Conservation (phyloP, 306 rosid species). For the Ceratonia siliqua region DNA sequence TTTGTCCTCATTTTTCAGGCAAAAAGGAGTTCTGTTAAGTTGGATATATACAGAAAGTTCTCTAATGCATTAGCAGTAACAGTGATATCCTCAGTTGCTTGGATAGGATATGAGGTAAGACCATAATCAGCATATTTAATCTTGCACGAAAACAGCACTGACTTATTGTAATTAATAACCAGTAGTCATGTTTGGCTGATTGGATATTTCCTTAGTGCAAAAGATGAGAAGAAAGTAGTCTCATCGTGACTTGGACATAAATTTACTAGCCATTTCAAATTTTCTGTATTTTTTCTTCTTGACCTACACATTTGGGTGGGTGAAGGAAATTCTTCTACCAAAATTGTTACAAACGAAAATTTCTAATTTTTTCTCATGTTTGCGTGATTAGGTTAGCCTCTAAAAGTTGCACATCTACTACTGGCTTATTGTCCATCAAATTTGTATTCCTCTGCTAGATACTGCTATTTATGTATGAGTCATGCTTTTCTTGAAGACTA, state of each 20-base stretch:
- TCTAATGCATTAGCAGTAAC: slow-evolving; percentile 87
- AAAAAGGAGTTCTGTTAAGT: slow-evolving; percentile 87
- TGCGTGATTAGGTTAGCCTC: not conserved
- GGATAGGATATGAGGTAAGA: slow-evolving; percentile 93
- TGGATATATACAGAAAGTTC: slow-evolving; percentile 93
- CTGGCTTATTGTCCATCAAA: not conserved
- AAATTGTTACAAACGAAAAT: no score
- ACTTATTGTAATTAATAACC: slow-evolving; percentile 10
- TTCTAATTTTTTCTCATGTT: no score
- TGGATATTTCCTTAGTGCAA: slow-evolving; percentile 6
- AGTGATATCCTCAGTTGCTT: slow-evolving; percentile 80
- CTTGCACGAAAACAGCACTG: slow-evolving; percentile 3
- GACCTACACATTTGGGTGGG: not conserved
- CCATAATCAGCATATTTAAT: slow-evolving; percentile 31
- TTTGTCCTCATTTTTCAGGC: slow-evolving; percentile 49
- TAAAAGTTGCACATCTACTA: not conserved
- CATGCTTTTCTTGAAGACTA: not conserved
- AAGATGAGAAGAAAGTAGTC: not conserved
- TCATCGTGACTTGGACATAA: not conserved
- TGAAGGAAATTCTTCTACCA: no score
- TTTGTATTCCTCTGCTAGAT: no score
- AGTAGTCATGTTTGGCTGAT: not conserved
- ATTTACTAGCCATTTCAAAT: not conserved
- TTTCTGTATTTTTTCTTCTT: not conserved
- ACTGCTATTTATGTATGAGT: not conserved